phyloP scores from a whole-genome alignment of 768 basidiomycete species.

The Strobilomyces confusus region DNA sequence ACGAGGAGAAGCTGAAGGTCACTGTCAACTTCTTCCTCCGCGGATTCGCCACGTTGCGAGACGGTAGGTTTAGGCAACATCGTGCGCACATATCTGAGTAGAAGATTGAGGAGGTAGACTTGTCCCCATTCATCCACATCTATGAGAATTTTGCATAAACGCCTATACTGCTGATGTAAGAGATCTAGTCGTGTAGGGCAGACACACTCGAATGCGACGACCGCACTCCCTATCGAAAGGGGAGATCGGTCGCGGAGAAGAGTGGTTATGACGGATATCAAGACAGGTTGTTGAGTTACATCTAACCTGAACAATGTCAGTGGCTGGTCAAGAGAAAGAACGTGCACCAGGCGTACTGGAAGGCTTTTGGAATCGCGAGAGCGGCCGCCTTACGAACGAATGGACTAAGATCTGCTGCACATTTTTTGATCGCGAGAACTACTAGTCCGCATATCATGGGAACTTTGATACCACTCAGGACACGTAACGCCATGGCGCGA shows the following conservation, averaged over 20 bases:
- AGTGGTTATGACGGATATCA: constrained; percentile 64
- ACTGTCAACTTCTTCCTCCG: constrained; percentile 64
- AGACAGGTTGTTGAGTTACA: constrained; percentile 59
- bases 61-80: constrained; percentile 70
- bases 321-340: background rate
- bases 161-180: constrained; percentile 83
- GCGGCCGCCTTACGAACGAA: constrained; percentile 94
- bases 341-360: constrained; percentile 49
- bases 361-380: constrained; percentile 82
- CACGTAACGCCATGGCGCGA: constrained; percentile 92
- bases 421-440: constrained; percentile 86
- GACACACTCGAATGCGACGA: constrained; percentile 81
- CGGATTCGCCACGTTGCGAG: constrained; percentile 26
- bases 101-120: constrained; percentile 68
- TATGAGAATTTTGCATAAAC: constrained; percentile 76
- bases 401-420: constrained; percentile 86
- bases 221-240: constrained; percentile 81
- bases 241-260: constrained; percentile 76
- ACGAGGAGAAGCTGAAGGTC: constrained; percentile 75
- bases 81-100: constrained; percentile 75
- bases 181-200: constrained; percentile 85
- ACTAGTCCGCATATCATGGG: constrained; percentile 85
- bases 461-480: constrained; percentile 88
- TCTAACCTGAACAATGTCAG: constrained; percentile 56
- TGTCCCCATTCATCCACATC: constrained; percentile 99